These are phyloP conservation scores for Aspergillus fumigatus DNA, from an alignment of 2,329 filamentous ascomycete species.

Conservation along the genomic window DNA sequence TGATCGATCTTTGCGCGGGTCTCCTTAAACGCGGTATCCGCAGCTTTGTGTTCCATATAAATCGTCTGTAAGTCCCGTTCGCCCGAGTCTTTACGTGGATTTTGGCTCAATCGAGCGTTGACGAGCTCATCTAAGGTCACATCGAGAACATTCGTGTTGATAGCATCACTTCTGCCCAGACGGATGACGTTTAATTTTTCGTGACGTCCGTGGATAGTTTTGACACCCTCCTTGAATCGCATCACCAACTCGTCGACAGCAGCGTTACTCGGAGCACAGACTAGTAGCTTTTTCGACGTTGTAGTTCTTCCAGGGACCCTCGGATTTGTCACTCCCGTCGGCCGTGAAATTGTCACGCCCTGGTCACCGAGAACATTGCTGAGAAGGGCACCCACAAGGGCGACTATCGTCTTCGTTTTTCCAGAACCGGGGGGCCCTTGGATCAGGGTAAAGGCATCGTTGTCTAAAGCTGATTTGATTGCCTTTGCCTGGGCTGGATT, in stretches of 20 bases:
- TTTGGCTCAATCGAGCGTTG: constrained; percentile 59
- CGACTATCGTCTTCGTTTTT: constrained; percentile 97
- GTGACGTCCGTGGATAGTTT: constrained; percentile 65
- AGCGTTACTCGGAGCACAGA: constrained; percentile 97
- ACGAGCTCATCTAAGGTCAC: constrained; percentile 93
- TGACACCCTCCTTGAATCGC: constrained; percentile 82
- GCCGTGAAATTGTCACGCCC: constrained; percentile 46
- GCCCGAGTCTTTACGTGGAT: constrained; percentile 40
- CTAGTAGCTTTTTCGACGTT: constrained; percentile 75
- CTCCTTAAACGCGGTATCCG: constrained; percentile 63
- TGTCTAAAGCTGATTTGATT: constrained; percentile 85
- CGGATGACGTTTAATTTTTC: constrained; percentile 84
- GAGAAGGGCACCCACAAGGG: constrained; percentile 85
- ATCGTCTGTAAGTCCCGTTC: constrained; percentile 58
- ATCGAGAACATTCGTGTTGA: constrained; percentile 82
- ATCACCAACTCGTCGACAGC: constrained; percentile 95
- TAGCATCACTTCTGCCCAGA: constrained; percentile 83
- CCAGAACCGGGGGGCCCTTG: constrained; percentile 95
- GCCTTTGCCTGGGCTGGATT: constrained; percentile 88
- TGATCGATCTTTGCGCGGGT: constrained; percentile 69
- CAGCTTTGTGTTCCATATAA: constrained; percentile 62
- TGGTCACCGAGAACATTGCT: constrained; percentile 53
- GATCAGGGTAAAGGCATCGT: constrained; percentile 94
- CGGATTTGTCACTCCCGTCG: constrained; percentile 34
- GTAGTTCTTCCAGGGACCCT: constrained; percentile 31